Evolutionary conservation across 1,139 yeast species (phyloP), one percentile per base, ranked within the genome.

Genomic region (Candida glucosophila): DNA sequence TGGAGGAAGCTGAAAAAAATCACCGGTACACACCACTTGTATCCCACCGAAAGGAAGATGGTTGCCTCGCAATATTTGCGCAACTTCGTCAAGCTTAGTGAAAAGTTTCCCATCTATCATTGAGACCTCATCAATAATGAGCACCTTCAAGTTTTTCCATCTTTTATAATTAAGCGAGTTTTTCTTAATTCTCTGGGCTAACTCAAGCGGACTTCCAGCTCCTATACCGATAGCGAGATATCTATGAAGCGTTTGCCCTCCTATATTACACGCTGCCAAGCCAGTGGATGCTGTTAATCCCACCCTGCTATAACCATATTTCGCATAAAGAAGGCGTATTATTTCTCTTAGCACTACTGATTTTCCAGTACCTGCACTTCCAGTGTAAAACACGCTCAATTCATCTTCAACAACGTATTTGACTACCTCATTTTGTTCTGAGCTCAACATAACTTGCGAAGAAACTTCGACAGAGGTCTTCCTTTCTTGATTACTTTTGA

Each of bases 251-350:
- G 96, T 86, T 19, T 66, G 69, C 11, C 96, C 96, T 2, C 86
- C 90, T 39, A 86, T 77, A 41, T 80, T 83, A 22, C 82, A 73
- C 0, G 95, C 95, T 0, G 96, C 96, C 39, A 86, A 55, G 1
- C 96, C 97, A 0, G 95, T 85, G 0, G 95, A 81, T 0, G 96
- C 96, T 2, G 94, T 80, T 3, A 86, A 74, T 0, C 90, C 95
- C 3, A 86, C 79, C 1, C 60, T 52, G 7, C 58, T 59, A 3
- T 50, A 42, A 2, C 73, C 72, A 37, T 54, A 49, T 13, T 38
- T 46, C 29, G 58, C 47, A 23, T 60, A 52, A 5, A 58, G 49
- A 10, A 55, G 47, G 8, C 49, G 44, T 12, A 85, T 81, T 18
- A 86, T 55, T 21, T 71, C 69, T 25, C 68, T 58, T 26, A 86